A percentile compares a stretch with the other conserved stretches of the same genome.
Evolutionary conservation across 1,139 yeast species (phyloP).

Genomic region (Saccharomycopsis crataegensis): DNA sequence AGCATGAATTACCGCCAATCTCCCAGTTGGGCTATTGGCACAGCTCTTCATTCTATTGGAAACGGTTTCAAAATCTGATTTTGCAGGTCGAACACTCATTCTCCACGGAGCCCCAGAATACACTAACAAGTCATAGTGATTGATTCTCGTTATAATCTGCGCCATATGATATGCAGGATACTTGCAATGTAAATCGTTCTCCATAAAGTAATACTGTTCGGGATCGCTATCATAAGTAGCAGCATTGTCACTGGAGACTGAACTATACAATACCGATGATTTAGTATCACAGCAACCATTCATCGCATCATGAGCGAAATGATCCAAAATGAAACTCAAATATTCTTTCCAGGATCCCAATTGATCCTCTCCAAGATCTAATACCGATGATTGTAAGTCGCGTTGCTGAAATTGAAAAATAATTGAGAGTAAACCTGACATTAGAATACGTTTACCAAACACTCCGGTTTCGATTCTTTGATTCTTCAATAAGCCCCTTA

Average conservation of each 20-base stretch:
- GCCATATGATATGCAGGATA: conserved; percentile 62
- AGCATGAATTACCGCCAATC: conserved; percentile 53
- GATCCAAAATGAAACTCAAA: conserved; percentile 15
- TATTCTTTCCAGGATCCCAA: conserved; percentile 52
- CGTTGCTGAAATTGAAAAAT: conserved; percentile 71
- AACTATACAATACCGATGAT: conserved; percentile 27
- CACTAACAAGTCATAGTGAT: conserved; percentile 71
- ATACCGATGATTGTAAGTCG: conserved; percentile 34
- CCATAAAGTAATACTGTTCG: conserved; percentile 17
- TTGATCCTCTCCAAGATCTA: conserved; percentile 29
- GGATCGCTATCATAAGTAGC: neutral
- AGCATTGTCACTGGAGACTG: too few species aligned
- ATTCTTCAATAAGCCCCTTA: conserved; percentile 49
- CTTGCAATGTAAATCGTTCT: conserved; percentile 39
- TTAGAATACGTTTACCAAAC: conserved; percentile 57
- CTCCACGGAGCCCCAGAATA: conserved; percentile 79
- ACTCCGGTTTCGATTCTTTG: conserved; percentile 40
- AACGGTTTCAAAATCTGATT: conserved; percentile 46
- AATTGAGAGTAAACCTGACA: conserved; percentile 65
- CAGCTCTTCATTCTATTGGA: conserved; percentile 48
- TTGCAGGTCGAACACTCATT: conserved; percentile 65
- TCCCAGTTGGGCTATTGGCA: conserved; percentile 36
- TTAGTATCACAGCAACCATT: conserved; percentile 21
- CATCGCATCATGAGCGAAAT: conserved; percentile 12
- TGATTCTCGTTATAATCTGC: conserved; percentile 61